These are phyloP conservation scores for Metarhizium guizhouense DNA, from an alignment of 2,329 filamentous ascomycete species.

Conservation along the genomic window DNA sequence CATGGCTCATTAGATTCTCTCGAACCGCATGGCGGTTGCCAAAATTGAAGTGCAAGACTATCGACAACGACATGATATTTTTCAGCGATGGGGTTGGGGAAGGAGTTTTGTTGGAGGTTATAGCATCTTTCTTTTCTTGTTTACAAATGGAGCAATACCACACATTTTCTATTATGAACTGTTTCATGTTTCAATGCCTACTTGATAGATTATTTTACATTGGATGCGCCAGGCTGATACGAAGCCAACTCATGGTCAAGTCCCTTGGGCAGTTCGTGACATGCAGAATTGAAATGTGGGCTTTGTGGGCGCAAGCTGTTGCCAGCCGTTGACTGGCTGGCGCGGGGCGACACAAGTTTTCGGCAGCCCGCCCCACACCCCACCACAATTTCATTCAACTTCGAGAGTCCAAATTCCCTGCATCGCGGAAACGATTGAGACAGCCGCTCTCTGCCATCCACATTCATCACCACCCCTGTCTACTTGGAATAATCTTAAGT, in stretches of 20 bases:
- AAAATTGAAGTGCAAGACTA: not conserved
- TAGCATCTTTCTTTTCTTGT: not conserved
- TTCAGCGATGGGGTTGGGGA: not conserved
- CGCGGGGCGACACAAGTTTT: slow-evolving; percentile 22
- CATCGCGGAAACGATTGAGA: slow-evolving; percentile 12
- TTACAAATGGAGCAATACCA: not conserved
- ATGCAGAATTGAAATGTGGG: slow-evolving; percentile 3
- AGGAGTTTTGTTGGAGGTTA: not conserved
- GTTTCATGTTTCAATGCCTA: not conserved
- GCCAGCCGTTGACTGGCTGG: not conserved
- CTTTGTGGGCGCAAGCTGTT: slow-evolving; percentile 1
- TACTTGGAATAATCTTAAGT: slow-evolving; percentile 1
- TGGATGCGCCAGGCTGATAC: not conserved
- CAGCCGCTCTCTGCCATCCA: not conserved
- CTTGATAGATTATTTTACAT: not conserved
- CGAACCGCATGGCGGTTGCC: not conserved
- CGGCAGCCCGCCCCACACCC: slow-evolving; percentile 25
- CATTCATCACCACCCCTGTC: not conserved
- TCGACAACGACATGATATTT: not conserved
- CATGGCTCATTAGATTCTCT: slow-evolving; percentile 8
- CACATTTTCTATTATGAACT: not conserved
- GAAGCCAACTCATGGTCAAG: not conserved
- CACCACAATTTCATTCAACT: slow-evolving; percentile 32
- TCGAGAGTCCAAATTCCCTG: slow-evolving; percentile 23
- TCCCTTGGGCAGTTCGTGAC: not conserved